These are phyloP conservation scores for Pseudozyma hubeiensis DNA, from an alignment of 1,284 basidiomycete genomes.

Conservation along the genomic window DNA sequence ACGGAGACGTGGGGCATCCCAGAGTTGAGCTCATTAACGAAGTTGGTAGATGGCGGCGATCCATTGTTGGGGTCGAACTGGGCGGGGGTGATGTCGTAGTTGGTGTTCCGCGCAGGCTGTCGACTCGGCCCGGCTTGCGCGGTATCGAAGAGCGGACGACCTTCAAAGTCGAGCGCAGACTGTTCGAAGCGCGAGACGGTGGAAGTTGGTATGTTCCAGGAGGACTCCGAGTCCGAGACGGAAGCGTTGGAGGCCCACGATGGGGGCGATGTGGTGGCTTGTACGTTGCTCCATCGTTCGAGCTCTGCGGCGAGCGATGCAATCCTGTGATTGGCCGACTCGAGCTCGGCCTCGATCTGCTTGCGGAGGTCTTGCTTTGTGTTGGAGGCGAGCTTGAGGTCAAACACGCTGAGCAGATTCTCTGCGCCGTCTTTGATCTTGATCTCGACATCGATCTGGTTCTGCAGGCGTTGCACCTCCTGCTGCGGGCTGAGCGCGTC, in stretches of 20 bases:
- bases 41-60: constrained; percentile 49
- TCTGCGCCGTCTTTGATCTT: constrained; percentile 87
- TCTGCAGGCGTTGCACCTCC: constrained; percentile 77
- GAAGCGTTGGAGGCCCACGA: constrained; percentile 12
- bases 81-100: constrained; percentile 20
- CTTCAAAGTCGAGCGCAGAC: constrained; percentile 45
- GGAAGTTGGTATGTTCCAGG: constrained; percentile 18
- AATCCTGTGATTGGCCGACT: constrained; percentile 79
- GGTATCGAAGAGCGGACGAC: constrained; percentile 29
- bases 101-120: constrained; percentile 2
- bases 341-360: constrained; percentile 81
- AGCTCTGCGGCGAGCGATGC: constrained; percentile 76
- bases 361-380: constrained; percentile 75
- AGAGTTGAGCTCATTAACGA: constrained; percentile 36
- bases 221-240: constrained; percentile 16
- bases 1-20: constrained; percentile 7
- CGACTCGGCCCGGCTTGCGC: constrained; percentile 15
- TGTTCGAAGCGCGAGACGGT: constrained; percentile 44
- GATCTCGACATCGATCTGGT: constrained; percentile 77
- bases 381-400: constrained; percentile 33
- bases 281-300: constrained; percentile 70
- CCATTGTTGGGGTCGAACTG: constrained; percentile 34
- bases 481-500: constrained; percentile 17
- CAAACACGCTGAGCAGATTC: constrained; percentile 78
- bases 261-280: constrained; percentile 25